Evolutionary conservation across 371 early-diverging fungal genomes (phyloP), one percentile per base, ranked within the genome.

Genomic region (Lichtheimia ramosa): DNA sequence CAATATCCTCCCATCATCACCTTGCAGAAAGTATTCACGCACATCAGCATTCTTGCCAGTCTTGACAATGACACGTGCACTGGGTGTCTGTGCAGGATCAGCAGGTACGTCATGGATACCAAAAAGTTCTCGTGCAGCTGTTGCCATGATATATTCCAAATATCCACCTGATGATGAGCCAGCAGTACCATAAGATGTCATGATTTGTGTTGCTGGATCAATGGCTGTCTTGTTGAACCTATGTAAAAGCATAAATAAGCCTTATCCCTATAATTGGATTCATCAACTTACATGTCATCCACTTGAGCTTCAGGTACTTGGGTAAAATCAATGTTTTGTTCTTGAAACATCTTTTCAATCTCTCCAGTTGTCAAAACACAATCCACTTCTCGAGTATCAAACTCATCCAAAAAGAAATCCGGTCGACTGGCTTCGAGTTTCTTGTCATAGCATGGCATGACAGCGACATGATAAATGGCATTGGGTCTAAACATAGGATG

Each of bases 381-480:
- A 67, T 97, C 99, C 2, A 97, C 96, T 69, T 96, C 96, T 27
- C 95, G 83, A 0, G 93, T 92, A 43, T 83, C 57, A 65, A 85
- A 91, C 16, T 86, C 48, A 54, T 92, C 92, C 56, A 78, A 72
- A 72, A 90, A 91, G 66, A 98, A 97, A 66, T 96, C 96, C 12
- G 84, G 78, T 18, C 99, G 83, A 43, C 94, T 93, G 0, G 97
- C 96, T 74, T 98, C 99, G 16, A 98, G 82, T 69, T 98, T 98
- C 75, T 97, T 98, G 71, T 98, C 99, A 60, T 94, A 97, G 71
- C 99, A 98, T 18, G 97, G 97, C 97, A 97, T 96, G 25, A 98
- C 83, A 4, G 92, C 77, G 8, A 97, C 92, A 66, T 96, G 96
- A 71, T 92, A 97, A 20, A 96, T 89, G 41, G 80, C 77, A 62